These are phyloP conservation scores for Nemania diffusa DNA, from an alignment of 2,329 filamentous ascomycete genomes.

Conservation along the genomic window DNA sequence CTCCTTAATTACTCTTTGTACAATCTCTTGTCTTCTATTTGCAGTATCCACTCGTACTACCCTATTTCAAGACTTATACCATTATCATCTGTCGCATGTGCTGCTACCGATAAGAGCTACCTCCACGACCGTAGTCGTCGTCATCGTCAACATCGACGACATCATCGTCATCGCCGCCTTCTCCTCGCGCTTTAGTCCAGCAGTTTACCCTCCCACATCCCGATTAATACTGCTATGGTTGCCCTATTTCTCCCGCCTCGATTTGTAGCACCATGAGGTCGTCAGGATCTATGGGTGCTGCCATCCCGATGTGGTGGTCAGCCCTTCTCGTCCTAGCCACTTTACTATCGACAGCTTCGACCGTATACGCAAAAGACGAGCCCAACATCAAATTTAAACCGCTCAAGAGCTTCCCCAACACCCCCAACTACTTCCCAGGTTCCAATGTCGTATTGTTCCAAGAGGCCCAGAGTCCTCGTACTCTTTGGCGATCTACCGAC, in stretches of 20 bases:
- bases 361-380: constrained; percentile 65
- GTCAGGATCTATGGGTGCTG: constrained; percentile 57
- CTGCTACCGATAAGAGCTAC: constrained; percentile 17
- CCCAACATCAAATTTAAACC: constrained; percentile 73
- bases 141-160: neutral
- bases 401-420: constrained; percentile 73
- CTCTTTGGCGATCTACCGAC: constrained; percentile 81
- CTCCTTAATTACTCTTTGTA: neutral
- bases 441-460: constrained; percentile 83
- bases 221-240: constrained; percentile 56
- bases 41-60: neutral
- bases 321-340: constrained; percentile 51
- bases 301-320: constrained; percentile 55
- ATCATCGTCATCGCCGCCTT: constrained; percentile 12
- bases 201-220: constrained; percentile 5
- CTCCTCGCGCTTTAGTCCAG: neutral
- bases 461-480: constrained; percentile 67
- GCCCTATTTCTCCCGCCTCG: constrained; percentile 44
- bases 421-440: constrained; percentile 90
- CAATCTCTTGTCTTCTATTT: neutral
- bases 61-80: constrained; percentile 9
- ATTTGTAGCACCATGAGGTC: constrained; percentile 64
- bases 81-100: constrained; percentile 9
- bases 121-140: neutral
- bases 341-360: constrained; percentile 44